These are phyloP conservation scores for Firmiana major DNA, from an alignment of 345 rosid species.

Conservation along the genomic window DNA sequence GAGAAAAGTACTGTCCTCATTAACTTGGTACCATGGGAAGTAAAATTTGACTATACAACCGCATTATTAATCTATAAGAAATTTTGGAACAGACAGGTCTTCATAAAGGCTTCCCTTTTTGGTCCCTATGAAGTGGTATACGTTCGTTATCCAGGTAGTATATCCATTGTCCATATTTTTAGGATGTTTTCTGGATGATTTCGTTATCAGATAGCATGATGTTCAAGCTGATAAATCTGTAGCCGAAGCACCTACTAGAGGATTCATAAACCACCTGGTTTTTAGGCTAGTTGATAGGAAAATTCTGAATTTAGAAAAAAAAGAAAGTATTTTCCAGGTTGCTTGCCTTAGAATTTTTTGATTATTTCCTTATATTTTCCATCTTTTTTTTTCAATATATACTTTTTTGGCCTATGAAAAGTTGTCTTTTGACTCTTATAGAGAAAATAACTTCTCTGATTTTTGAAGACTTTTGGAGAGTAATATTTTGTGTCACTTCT, in stretches of 20 bases:
- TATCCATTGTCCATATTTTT: conserved; percentile 9
- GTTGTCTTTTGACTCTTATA: not conserved
- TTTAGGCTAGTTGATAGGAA: not conserved
- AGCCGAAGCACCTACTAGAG: not conserved
- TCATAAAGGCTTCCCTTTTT: conserved; percentile 41
- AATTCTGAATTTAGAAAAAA: not conserved
- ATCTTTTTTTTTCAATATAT: not conserved
- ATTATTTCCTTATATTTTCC: not conserved
- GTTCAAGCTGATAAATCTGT: not conserved
- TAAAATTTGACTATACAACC: conserved; percentile 35
- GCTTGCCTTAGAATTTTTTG: not conserved
- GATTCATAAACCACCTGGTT: not conserved
- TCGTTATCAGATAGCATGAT: not conserved
- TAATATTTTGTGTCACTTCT: not conserved
- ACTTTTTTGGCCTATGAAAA: not conserved
- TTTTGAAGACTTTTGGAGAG: not conserved
- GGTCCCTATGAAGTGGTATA: conserved; percentile 58
- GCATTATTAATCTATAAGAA: conserved; percentile 45
- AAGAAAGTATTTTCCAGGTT: not conserved
- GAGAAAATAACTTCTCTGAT: not conserved
- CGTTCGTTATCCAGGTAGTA: conserved; percentile 56
- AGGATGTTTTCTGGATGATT: not conserved
- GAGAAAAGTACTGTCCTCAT: conserved; percentile 59
- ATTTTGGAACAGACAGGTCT: conserved; percentile 48
- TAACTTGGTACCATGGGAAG: conserved; percentile 52